Evolutionary conservation across 2,329 filamentous ascomycete species (phyloP).

Genomic region (Botrytis paeoniae): DNA sequence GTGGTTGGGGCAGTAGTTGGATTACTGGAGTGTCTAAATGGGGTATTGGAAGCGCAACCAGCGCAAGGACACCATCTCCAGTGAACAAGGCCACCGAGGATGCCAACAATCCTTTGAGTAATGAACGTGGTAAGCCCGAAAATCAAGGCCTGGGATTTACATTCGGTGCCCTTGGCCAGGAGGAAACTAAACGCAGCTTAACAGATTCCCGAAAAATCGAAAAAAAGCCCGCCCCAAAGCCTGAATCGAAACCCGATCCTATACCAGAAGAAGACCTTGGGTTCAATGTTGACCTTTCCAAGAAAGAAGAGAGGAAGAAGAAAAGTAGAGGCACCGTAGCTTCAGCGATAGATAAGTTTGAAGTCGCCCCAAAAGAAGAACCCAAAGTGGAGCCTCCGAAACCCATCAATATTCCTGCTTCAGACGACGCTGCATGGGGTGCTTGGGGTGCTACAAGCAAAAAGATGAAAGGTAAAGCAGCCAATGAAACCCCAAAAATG

Average conservation of each 20-base stretch:
- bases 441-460: constrained; percentile 49
- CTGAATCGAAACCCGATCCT: constrained; percentile 38
- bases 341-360: constrained; percentile 17
- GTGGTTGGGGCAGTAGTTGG: constrained; percentile 61
- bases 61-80: constrained; percentile 21
- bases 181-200: constrained; percentile 37
- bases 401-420: constrained; percentile 29
- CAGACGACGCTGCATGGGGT: constrained; percentile 52
- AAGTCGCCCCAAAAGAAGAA: constrained; percentile 29
- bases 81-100: constrained; percentile 40
- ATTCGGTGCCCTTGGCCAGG: constrained; percentile 49
- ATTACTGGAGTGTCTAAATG: constrained; percentile 44
- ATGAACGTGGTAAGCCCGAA: constrained; percentile 49
- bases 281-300: constrained; percentile 38
- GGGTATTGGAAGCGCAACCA: constrained; percentile 37
- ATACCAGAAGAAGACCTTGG: constrained; percentile 37
- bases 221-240: constrained; percentile 5
- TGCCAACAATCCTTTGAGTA: constrained; percentile 50
- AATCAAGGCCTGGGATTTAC: constrained; percentile 49
- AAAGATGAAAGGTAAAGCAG: constrained; percentile 41
- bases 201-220: constrained; percentile 25
- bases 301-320: constrained; percentile 47
- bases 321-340: constrained; percentile 37
- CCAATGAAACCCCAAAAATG: constrained; percentile 30
- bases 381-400: constrained; percentile 30